A percentile compares a stretch with the other conserved stretches of the same genome.
Evolutionary conservation across 305 asterid genomes (phyloP).

Genomic region (Solanum hybrid): DNA sequence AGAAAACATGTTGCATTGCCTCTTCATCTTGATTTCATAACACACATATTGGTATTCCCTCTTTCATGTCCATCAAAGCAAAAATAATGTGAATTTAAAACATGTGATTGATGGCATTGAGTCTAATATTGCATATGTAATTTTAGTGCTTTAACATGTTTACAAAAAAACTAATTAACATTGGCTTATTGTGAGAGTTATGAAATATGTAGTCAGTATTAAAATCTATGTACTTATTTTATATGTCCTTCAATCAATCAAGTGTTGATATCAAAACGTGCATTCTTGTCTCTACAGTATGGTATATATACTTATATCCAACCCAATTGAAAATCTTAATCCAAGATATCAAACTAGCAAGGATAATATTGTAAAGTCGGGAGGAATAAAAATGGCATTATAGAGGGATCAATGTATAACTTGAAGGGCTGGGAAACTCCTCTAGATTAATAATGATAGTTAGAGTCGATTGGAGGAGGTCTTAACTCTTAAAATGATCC

Average conservation of each 20-base stretch:
- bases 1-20: background rate
- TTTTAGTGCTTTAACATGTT: background rate
- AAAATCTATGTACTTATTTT: background rate
- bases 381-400: background rate
- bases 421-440: background rate
- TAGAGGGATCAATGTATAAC: background rate
- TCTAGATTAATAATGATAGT: background rate
- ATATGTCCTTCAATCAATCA: background rate
- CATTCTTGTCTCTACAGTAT: background rate
- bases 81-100: background rate
- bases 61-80: background rate
- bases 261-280: background rate
- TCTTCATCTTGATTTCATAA: background rate
- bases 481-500: background rate
- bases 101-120: background rate
- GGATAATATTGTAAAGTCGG: background rate
- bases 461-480: background rate
- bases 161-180: background rate
- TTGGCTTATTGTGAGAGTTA: background rate
- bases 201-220: background rate
- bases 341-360: background rate
- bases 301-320: background rate
- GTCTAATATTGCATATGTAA: background rate
- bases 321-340: background rate
- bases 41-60: background rate